Percentiles rank a stretch among this genome's conserved stretches.
Conservation (phyloP, 179 eudicot genomes). For the Beta macrorhiza region DNA sequence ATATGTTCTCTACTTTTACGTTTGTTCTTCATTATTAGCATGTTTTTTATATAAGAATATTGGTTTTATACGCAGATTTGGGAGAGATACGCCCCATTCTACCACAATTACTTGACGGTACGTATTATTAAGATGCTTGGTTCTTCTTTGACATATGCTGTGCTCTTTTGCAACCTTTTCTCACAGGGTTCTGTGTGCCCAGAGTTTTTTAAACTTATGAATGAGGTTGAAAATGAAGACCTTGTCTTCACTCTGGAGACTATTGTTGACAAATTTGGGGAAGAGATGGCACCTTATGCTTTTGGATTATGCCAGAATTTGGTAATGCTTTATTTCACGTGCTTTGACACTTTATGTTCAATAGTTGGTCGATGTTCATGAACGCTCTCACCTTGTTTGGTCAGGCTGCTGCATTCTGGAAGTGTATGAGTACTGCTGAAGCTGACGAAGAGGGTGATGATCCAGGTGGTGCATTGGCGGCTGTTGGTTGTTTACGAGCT, state of each 20-base stretch:
- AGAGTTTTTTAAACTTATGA: slow-evolving; percentile 97
- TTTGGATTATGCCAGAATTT: slow-evolving; percentile 97
- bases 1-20: background rate
- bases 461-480: slow-evolving; percentile 99
- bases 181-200: slow-evolving; percentile 22
- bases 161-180: background rate
- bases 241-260: slow-evolving; percentile 99
- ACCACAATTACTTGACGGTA: slow-evolving; percentile 97
- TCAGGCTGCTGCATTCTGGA: slow-evolving; percentile 98
- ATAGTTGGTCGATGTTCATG: slow-evolving; percentile 6
- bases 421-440: slow-evolving; percentile 88
- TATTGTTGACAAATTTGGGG: slow-evolving; percentile 98
- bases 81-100: slow-evolving; percentile 94
- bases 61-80: slow-evolving; percentile 59
- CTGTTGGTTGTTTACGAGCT: slow-evolving; percentile 99
- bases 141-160: background rate
- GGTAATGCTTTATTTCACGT: slow-evolving; percentile 38
- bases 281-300: slow-evolving; percentile 99
- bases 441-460: slow-evolving; percentile 95
- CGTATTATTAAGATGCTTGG: background rate
- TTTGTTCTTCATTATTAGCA: background rate
- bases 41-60: background rate
- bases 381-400: slow-evolving; percentile 3
- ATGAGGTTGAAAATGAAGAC: slow-evolving; percentile 99
- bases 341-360: slow-evolving; percentile 1